Conservation (phyloP, 352 stramenopile species). For the Pythium dissimile region DNA sequence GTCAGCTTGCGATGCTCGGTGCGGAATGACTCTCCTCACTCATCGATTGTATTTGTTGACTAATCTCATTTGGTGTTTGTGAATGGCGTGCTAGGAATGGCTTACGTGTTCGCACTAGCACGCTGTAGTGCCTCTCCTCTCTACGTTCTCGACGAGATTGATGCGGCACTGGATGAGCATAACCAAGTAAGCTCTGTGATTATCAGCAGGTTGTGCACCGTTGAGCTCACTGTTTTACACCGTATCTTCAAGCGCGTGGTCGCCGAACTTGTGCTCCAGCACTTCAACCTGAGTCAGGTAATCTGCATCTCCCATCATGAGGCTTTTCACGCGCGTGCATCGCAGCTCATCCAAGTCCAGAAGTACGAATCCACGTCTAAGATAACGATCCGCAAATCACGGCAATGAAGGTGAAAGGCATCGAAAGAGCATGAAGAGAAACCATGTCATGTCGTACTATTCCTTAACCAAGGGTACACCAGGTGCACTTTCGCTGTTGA, state of each 20-base stretch:
- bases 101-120: slow-evolving; percentile 39
- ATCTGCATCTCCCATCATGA: slow-evolving; percentile 47
- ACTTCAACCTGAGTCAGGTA: slow-evolving; percentile 36
- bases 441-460: slow-evolving; percentile 31
- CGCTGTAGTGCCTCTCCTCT: slow-evolving; percentile 34
- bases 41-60: too few relatives aligned
- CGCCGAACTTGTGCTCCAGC: slow-evolving; percentile 20
- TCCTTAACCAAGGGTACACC: slow-evolving; percentile 10
- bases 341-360: slow-evolving; percentile 31
- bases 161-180: slow-evolving; percentile 38
- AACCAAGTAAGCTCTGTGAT: slow-evolving; percentile 29
- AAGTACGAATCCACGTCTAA: slow-evolving; percentile 16
- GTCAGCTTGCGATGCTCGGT: slow-evolving; percentile 41
- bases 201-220: background rate
- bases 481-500: too few relatives aligned
- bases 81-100: slow-evolving; percentile 37
- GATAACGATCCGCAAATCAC: slow-evolving; percentile 7
- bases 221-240: background rate
- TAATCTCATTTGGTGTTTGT: too few relatives aligned
- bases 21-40: too few relatives aligned
- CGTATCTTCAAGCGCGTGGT: slow-evolving; percentile 22
- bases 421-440: background rate
- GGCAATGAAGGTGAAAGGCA: background rate
- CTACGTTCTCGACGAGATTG: slow-evolving; percentile 42
- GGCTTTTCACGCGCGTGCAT: slow-evolving; percentile 22